Evolutionary conservation across 169 alveolate species (phyloP), one percentile per base, ranked within the genome.

Genomic region (Plasmodium inui): DNA sequence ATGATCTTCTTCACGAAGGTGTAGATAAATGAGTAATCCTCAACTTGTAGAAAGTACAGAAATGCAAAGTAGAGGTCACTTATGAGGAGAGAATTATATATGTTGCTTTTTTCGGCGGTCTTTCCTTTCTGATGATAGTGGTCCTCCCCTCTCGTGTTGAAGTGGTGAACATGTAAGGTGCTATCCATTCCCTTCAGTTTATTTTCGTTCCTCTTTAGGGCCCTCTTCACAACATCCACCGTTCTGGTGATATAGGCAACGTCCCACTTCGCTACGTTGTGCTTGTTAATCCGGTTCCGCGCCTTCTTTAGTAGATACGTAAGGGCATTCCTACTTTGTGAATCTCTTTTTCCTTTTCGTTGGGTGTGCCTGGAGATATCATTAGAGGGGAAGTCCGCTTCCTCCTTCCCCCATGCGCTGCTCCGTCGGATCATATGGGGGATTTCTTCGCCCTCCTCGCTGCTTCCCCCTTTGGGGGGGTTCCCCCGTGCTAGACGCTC

Each of bases 41-140:
- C 28, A 0, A 37, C 57, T 7, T 34, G 26, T 37, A 89, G 30
- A 5, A 89, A 14, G 44, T 89, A 28, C n/a, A 79, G 19, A 79
- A 53, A 80, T 34, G 90, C 83, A 67, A 78, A 57, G 46, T 89
- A 79, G 19, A 61, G 32, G 41, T 89, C 89, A 32, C 72, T 79
- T 34, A 26, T 9, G 28, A 89, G 28, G 37, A 89, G 50, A 0
- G 89, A 57, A 12, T 17, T 28, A 30, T 89, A 89, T 12, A 78
- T 14, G 17, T 19, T 26, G n/a, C 17, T 30, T 34, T 30, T 82
- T 1, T 39, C 10, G 44, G 17, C 4, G 30, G n/a, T 50, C 10
- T 10, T 3, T 10, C 67, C 30, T 30, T 30, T 37, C 46, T 67
- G n/a, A 41, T 8, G 28, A 14, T 41, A 4, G 8, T 46, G 22